phyloP scores from a whole-genome alignment of 805 yeast genomes.

The Candida sphagnicola region DNA sequence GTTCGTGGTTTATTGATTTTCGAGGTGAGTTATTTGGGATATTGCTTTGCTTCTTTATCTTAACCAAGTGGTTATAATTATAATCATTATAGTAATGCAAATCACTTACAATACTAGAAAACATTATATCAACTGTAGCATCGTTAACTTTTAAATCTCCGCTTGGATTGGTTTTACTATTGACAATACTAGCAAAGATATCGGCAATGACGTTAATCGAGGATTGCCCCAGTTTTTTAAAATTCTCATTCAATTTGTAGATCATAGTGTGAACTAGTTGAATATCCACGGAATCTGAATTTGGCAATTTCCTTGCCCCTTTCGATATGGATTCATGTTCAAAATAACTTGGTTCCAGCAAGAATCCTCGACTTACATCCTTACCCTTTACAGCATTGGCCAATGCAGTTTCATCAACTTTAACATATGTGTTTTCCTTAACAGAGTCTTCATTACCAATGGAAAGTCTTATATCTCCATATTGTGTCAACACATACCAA shows the following conservation, averaged over 20 bases:
- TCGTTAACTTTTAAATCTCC: constrained; percentile 18
- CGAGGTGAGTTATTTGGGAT: constrained; percentile 22
- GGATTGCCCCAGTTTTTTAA: constrained; percentile 13
- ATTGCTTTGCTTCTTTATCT: constrained; percentile 10
- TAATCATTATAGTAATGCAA: constrained; percentile 25
- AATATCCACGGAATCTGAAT: constrained; percentile 19
- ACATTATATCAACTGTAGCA: constrained; percentile 26
- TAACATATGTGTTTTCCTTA: constrained; percentile 3
- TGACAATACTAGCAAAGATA: constrained; percentile 19
- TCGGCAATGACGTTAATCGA: constrained; percentile 23
- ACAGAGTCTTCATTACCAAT: background rate
- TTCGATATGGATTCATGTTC: background rate
- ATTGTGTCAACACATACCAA: constrained; percentile 30
- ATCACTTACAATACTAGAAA: constrained; percentile 25
- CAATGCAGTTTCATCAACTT: constrained; percentile 2
- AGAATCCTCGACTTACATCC: constrained; percentile 7
- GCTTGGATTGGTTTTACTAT: constrained; percentile 13
- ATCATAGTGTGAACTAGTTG: constrained; percentile 31
- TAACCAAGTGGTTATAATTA: constrained; percentile 18
- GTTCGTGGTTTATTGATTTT: constrained; percentile 20
- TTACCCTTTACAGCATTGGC: background rate
- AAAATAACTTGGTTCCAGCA: constrained; percentile 3
- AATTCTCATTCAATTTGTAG: constrained; percentile 25
- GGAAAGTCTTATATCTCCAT: constrained; percentile 25
- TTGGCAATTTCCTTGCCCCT: background rate